Percentiles rank a stretch among this genome's conserved stretches.
phyloP scores from a whole-genome alignment of 1,284 basidiomycete genomes.

The Naganishia liquefaciens region DNA sequence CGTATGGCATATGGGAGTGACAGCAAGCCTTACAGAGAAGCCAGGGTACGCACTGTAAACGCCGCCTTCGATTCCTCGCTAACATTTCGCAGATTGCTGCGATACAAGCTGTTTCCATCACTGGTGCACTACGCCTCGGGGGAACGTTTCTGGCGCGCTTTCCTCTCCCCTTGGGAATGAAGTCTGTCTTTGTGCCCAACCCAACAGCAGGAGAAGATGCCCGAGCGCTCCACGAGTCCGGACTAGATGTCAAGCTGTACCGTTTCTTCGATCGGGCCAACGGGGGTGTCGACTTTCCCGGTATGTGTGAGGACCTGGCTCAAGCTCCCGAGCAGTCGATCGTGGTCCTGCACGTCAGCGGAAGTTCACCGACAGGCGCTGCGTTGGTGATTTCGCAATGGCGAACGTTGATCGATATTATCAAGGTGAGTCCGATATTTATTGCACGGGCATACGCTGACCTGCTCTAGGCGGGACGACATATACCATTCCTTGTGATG shows the following conservation, averaged over 20 bases:
- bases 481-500: conserved; percentile 51
- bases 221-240: conserved; percentile 44
- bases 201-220: conserved; percentile 49
- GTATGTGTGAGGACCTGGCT: conserved; percentile 66
- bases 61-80: background rate
- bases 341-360: conserved; percentile 88
- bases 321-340: conserved; percentile 67
- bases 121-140: conserved; percentile 91
- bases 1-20: conserved; percentile 55
- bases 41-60: conserved; percentile 40
- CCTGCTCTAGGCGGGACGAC: conserved; percentile 32
- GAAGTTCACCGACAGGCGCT: conserved; percentile 94
- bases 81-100: conserved; percentile 41
- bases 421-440: conserved; percentile 42
- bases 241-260: conserved; percentile 47
- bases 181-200: conserved; percentile 43
- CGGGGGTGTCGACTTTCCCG: conserved; percentile 80
- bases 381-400: conserved; percentile 90
- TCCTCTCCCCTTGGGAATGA: conserved; percentile 32
- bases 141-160: conserved; percentile 84
- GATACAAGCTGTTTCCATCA: conserved; percentile 91
- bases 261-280: conserved; percentile 85
- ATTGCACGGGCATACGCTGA: conserved; percentile 34
- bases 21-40: conserved; percentile 71
- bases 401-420: conserved; percentile 62